Base-by-base conservation (phyloP, 768 basidiomycete species). In the Leccinum subtestaceum region DNA sequence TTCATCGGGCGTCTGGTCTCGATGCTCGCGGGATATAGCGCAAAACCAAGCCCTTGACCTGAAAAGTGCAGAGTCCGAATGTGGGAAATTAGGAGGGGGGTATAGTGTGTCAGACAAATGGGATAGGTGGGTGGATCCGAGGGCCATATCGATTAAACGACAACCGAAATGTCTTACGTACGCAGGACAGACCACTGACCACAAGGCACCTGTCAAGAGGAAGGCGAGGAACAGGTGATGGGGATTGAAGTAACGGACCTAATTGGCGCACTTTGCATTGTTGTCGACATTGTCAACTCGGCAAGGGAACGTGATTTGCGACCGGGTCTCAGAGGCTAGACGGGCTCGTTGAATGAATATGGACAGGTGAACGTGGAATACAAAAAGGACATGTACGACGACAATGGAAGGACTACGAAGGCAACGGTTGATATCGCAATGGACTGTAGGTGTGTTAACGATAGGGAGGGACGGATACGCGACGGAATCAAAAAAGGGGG, bases 131-230 rank as follows among this genome's bases (percentile, higher is more conserved):
- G 72, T 74, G 68, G 72, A 72, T 75, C 73, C 73, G 71, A 73
- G 67, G 65, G 65, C 69, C 66, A 72, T 71, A 70, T 73, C 70
- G 73, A 73, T 73, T 72, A 73, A 72, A 72, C 63, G 66, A 61
- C 69, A 75, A 60, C 70, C 70, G 72, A 74, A 62, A 69, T 67
- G 57, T 67, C 60, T 75, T 73, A 73, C 72, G 72, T 73, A 75
- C 54, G 57, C 64, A 62, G 53, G 60, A 61, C 71, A 49, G 58
- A 60, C 56, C 64, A 67, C 56, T 59, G 64, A 65, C 72, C 72
- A 61, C 72, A 73, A 73, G 73, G 64, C 71, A 65, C 66, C 63
- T 73, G 70, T 65, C 66, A 70, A 70, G 64, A 65, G 61, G 53
- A 65, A 64, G 60, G 67, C 67, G 66, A 73, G 66, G 72, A 61